Evolutionary conservation across 2,329 filamentous ascomycete genomes (phyloP), one percentile per base, ranked within the genome.

Genomic region (Ceratocystis albifundus): DNA sequence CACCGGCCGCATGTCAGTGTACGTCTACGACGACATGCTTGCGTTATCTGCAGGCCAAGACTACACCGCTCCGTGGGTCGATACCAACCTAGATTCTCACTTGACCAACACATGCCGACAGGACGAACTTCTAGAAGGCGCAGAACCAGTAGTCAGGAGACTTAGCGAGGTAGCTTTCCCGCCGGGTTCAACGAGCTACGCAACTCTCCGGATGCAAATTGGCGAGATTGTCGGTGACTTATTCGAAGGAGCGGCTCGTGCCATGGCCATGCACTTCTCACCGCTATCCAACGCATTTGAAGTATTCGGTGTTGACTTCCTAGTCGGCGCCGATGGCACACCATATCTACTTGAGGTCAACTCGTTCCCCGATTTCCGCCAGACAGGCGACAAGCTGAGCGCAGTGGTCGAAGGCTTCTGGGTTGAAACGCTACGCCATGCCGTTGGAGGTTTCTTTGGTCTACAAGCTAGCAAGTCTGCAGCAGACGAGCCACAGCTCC

Each of bases 51-150:
- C 94, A 0, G 86, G 84, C 8, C 83, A 84, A 69, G 75, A 85
- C 0, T 99, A 97, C 76, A 72, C 76, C 0, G 74, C 87, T 0
- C 93, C 92, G 0, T 82, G 80, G 76, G 76, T 77, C 20, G 69
- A 65, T 17, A 75, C 76, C 25, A 76, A 79, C 70, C 82, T 96
- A 4, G 84, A 85, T 62, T 81, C 86, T 0, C 94, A 96, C 73
- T 81, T 99, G 2, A 99, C 94, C 57, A 99, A 99, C 75, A 97
- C 94, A 1, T 99, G 94, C 74, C 84, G 96, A 1, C 94, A 97
- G 74, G 81, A 82, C 65, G 81, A 67, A 72, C 83, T 72, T 20
- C 71, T 72, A 68, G 82, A 85, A 69, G 55, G 61, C 3, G 57
- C 66, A 1, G 44, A 17, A 1, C 86, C 85, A 64, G 85, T 83